Evolutionary conservation across 306 rosid species (phyloP), one percentile per base, ranked within the genome.

Genomic region (Quercus mongolica): DNA sequence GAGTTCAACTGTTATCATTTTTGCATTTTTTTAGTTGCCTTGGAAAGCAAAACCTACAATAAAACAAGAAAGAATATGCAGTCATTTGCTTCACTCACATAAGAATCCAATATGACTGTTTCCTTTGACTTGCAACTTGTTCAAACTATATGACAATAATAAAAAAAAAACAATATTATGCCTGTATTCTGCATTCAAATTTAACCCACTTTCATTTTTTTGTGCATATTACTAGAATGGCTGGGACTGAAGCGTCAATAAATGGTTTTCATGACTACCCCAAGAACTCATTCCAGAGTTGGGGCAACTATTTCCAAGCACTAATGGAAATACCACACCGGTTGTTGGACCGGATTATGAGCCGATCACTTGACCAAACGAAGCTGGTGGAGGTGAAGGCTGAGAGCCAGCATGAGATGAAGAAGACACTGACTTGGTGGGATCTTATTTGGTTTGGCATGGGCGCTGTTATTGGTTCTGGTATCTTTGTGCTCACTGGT

Each of bases 401-500:
- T 2, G 82, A 82, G 81, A 94, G 98, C 81, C 76, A 78, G 18
- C 67, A 86, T 68, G 89, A 88, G 77, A 94, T 94, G 98, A 94
- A 92, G 94, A 92, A 88, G 81, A 88, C 85, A 21, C 89, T 94
- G 13, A 90, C 69, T 5, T 92, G 99, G 99, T 92, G 99, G 99
- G 99, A 92, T 73, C 87, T 94, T 2, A 88, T 91, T 51, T 94
- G 99, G 97, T 90, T 92, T 69, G 94, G 99, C 0, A 46, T 94
- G 76, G 97, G 97, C 0, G 87, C 97, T 2, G 97, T 92, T n/a
- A 86, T 94, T 6, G 95, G 97, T 25, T 88, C 97, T 56, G 97
- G 95, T 0, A 89, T 92, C 51, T 92, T 94, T 41, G 96, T 91
- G 0, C 91, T 94, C 56, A 92, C 97, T 1, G 99, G 99, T 2